These are phyloP conservation scores for Juglanconis oblonga DNA, from an alignment of 2,329 filamentous ascomycete genomes.

Conservation along the genomic window DNA sequence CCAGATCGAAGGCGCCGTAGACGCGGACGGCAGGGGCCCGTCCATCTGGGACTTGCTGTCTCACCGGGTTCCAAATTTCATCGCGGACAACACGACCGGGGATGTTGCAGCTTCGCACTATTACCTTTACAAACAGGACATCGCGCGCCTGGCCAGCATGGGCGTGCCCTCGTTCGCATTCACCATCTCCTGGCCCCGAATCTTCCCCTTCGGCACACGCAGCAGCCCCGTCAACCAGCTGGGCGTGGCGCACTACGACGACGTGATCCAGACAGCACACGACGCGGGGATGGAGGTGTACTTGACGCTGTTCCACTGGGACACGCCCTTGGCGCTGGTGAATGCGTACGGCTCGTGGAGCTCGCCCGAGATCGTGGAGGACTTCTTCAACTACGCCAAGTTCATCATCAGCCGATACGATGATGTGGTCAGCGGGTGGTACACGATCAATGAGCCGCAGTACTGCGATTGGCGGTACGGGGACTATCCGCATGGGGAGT, in stretches of 20 bases:
- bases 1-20: conserved; percentile 9
- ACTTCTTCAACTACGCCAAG: conserved; percentile 12
- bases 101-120: conserved; percentile 9
- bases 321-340: conserved; percentile 5
- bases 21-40: conserved; percentile 4
- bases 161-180: conserved; percentile 5
- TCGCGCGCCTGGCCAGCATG: conserved; percentile 2
- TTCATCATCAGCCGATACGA: conserved; percentile 7
- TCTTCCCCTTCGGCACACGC: conserved; percentile 5
- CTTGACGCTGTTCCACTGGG: conserved; percentile 10
- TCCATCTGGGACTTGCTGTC: conserved; percentile 11
- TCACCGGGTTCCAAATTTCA: conserved; percentile 5
- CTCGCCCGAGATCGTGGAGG: conserved; percentile 1
- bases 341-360: conserved; percentile 8
- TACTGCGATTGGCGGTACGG: conserved; percentile 9
- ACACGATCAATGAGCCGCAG: conserved; percentile 12
- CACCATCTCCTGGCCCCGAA: conserved; percentile 7
- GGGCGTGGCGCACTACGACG: conserved; percentile 7
- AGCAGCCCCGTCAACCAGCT: conserved; percentile 7
- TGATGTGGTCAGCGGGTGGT: conserved; percentile 1
- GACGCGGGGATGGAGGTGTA: conserved; percentile 1
- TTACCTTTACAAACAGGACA: conserved; percentile 11
- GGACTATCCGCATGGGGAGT: conserved; percentile 2
- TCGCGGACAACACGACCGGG: not conserved
- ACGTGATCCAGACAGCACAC: conserved; percentile 3